A percentile compares a stretch with the other conserved stretches of the same genome.
Conservation (phyloP, 495 filamentous ascomycete genomes). For the Bryoglossum gracile region DNA sequence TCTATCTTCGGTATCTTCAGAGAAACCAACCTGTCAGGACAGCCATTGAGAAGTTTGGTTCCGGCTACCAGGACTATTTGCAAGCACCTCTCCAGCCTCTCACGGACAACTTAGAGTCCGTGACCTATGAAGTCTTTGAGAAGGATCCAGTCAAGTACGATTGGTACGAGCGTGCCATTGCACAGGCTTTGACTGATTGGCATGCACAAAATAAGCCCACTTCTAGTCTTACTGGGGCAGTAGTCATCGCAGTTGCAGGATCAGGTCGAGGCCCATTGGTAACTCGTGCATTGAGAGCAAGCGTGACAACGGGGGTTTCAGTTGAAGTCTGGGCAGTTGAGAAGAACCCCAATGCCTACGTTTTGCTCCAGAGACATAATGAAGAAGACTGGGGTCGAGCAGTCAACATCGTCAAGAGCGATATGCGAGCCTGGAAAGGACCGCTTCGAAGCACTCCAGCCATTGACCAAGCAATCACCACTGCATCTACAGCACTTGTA, state of each 20-base stretch:
- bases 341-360: slow-evolving; percentile 97
- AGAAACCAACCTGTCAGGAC: slow-evolving; percentile 59
- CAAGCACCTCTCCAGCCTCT: slow-evolving; percentile 92
- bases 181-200: slow-evolving; percentile 78
- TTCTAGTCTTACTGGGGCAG: slow-evolving; percentile 57
- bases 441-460: slow-evolving; percentile 34
- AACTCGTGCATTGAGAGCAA: slow-evolving; percentile 73
- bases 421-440: slow-evolving; percentile 96
- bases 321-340: slow-evolving; percentile 89
- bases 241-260: slow-evolving; percentile 86
- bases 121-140: slow-evolving; percentile 98
- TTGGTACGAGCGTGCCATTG: slow-evolving; percentile 84
- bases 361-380: slow-evolving; percentile 84
- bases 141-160: slow-evolving; percentile 97
- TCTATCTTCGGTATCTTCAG: slow-evolving; percentile 79
- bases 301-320: slow-evolving; percentile 61
- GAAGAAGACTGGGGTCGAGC: slow-evolving; percentile 62
- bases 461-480: slow-evolving; percentile 18
- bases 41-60: slow-evolving; percentile 60
- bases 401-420: slow-evolving; percentile 84
- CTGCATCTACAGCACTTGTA: background rate
- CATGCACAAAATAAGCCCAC: slow-evolving; percentile 58
- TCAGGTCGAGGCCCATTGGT: slow-evolving; percentile 89
- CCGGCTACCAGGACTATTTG: slow-evolving; percentile 87
- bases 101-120: slow-evolving; percentile 91